Evolutionary conservation across 139 green algal genomes (phyloP).

Genomic region (Ostreobium quekettii): DNA sequence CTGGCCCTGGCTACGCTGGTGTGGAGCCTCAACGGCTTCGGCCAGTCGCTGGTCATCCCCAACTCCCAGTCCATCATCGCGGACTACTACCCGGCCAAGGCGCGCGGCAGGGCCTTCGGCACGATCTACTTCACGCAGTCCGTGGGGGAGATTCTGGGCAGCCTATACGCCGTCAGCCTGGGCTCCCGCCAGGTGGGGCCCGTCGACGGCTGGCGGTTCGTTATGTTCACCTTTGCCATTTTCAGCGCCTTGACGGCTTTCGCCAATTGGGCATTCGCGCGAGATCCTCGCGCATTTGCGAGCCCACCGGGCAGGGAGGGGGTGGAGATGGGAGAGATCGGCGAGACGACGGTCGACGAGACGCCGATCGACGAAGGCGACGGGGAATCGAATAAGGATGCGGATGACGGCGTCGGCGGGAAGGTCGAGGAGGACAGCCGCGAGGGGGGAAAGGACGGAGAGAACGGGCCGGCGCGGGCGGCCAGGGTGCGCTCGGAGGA

Average conservation of each 20-base stretch:
- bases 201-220: constrained; percentile 36
- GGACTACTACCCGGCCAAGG: constrained; percentile 37
- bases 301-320: too few relatives aligned
- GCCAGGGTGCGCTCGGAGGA: constrained; percentile 6
- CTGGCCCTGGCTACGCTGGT: constrained; percentile 33
- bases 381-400: constrained; percentile 4
- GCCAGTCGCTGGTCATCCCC: constrained; percentile 58
- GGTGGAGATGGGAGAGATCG: not conserved
- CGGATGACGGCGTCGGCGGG: too few relatives aligned
- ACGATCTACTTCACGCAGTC: constrained; percentile 45
- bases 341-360: too few relatives aligned
- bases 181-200: constrained; percentile 14
- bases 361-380: constrained; percentile 10
- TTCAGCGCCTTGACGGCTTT: not conserved
- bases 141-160: constrained; percentile 41
- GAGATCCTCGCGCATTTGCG: not conserved
- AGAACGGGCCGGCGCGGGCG: constrained; percentile 1
- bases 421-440: too few relatives aligned
- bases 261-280: not conserved
- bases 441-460: constrained; percentile 12
- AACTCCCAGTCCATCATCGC: constrained; percentile 50
- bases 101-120: constrained; percentile 53
- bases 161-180: constrained; percentile 49
- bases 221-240: constrained; percentile 4
- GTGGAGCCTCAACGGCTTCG: constrained; percentile 55